Conservation (phyloP, 495 filamentous ascomycete genomes). For the Talaromyces thailandensis region DNA sequence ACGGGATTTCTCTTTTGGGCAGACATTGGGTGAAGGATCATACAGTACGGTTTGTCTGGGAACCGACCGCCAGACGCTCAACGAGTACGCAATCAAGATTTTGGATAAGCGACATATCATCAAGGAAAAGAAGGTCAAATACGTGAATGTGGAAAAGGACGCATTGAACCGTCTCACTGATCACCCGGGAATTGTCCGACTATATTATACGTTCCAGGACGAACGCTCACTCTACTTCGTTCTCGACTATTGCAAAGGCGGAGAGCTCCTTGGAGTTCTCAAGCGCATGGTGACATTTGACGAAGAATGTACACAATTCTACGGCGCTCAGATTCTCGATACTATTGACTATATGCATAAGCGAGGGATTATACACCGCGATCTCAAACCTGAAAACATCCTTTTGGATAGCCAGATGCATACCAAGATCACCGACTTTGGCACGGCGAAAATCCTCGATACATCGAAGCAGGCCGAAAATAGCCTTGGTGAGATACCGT, state of each 20-base stretch:
- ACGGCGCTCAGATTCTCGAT: slow-evolving; percentile 92
- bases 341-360: slow-evolving; percentile 98
- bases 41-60: slow-evolving; percentile 96
- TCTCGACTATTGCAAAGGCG: slow-evolving; percentile 84
- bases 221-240: slow-evolving; percentile 95
- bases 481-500: slow-evolving; percentile 32
- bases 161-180: slow-evolving; percentile 93
- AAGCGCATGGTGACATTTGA: slow-evolving; percentile 94
- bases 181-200: slow-evolving; percentile 90
- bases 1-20: slow-evolving; percentile 90
- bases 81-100: slow-evolving; percentile 98
- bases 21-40: slow-evolving; percentile 89
- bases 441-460: slow-evolving; percentile 88
- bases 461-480: slow-evolving; percentile 46
- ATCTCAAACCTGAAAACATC: slow-evolving; percentile 96
- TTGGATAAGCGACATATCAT: slow-evolving; percentile 99
- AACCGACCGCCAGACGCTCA: slow-evolving; percentile 88
- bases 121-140: slow-evolving; percentile 99
- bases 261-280: slow-evolving; percentile 84
- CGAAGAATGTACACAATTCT: slow-evolving; percentile 90
- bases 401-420: slow-evolving; percentile 92
- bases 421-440: slow-evolving; percentile 98
- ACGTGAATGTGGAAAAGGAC: slow-evolving; percentile 99
- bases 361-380: slow-evolving; percentile 90
- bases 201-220: slow-evolving; percentile 99